Base-by-base conservation (phyloP, 2,329 filamentous ascomycete species). In the Elsinoe arachidis region DNA sequence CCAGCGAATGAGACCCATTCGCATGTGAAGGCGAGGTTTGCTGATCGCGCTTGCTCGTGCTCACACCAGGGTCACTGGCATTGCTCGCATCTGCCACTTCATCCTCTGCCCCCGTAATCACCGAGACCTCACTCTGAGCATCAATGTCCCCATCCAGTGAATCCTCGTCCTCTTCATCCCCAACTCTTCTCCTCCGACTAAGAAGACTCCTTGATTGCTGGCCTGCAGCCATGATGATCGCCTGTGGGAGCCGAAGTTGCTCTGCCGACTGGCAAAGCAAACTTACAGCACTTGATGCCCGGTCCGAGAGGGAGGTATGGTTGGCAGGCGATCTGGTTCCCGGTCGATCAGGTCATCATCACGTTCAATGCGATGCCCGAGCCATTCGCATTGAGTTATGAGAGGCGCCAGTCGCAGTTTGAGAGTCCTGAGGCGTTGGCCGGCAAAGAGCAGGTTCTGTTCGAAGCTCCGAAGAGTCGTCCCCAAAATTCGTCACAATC, bases 101-200 rank as follows among this genome's bases (percentile, higher is more conserved):
- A 57, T 80, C 79, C 54, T 82, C 80, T 46, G 74, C 73, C 60
- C 82, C 79, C 63, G 76, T 84, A 61, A 77, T 73, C 19, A 76
- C 71, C 11, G 82, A 84, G 37, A 74, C 78, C 67, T 85, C 83
- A 68, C 81, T 85, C 70, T 83, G 72, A 39, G 82, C 85, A 67
- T 85, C 82, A 63, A 83, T 81, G 53, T 80, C 78, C 58, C 79
- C 79, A 54, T 73, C 74, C 60, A 79, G 64, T 38, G 66, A 68
- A 61, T 74, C 71, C 53, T 87, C 84, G 63, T 87, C 85, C 65
- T 87, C 85, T 64, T 80, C 84, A 68, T 88, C 84, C 70, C 84
- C 83, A 63, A 83, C 78, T 64, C 84, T 81, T 69, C 85, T 83
- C 67, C 85, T 81, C 64, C 82, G 82, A 68, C 83, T 82, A 70